Percentiles rank a stretch among this genome's conserved stretches.
phyloP scores from a whole-genome alignment of 225 moss, liverwort and hornwort genomes.

The Lunularia cruciata region DNA sequence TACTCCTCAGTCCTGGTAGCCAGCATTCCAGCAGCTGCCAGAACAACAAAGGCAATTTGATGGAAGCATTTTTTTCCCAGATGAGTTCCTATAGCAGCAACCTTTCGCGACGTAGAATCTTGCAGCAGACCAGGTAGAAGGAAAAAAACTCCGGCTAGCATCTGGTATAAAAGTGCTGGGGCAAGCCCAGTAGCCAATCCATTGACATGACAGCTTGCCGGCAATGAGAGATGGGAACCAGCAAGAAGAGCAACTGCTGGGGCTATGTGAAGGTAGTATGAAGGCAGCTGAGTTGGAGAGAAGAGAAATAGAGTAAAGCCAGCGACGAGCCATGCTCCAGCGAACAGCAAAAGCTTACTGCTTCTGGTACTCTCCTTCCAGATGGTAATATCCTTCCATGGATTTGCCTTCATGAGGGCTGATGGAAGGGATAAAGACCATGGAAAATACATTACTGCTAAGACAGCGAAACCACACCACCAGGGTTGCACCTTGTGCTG shows the following conservation, averaged over 20 bases:
- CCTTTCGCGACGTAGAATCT: slow-evolving; percentile 44
- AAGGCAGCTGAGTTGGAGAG: slow-evolving; percentile 64
- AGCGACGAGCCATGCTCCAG: slow-evolving; percentile 54
- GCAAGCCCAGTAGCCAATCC: slow-evolving; percentile 42
- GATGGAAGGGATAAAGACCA: slow-evolving; percentile 62
- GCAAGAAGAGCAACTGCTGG: slow-evolving; percentile 66
- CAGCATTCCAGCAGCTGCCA: slow-evolving; percentile 52
- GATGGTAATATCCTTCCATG: slow-evolving; percentile 33
- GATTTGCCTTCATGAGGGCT: slow-evolving; percentile 44
- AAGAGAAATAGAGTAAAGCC: slow-evolving; percentile 51
- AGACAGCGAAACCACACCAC: slow-evolving; percentile 64
- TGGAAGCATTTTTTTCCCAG: slow-evolving; percentile 36
- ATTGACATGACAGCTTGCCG: slow-evolving; percentile 28
- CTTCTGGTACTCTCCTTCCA: slow-evolving; percentile 41
- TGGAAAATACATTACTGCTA: slow-evolving; percentile 64
- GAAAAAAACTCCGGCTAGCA: slow-evolving; percentile 49
- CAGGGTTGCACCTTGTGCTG: slow-evolving; percentile 59
- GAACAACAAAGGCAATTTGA: slow-evolving; percentile 41
- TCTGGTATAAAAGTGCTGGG: slow-evolving; percentile 45
- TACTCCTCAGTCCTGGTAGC: slow-evolving; percentile 45
- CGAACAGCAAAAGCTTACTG: slow-evolving; percentile 52
- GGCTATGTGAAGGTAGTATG: slow-evolving; percentile 66
- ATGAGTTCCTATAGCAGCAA: slow-evolving; percentile 44
- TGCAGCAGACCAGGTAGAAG: slow-evolving; percentile 45
- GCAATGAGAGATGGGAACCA: slow-evolving; percentile 44